These are phyloP conservation scores for Phytophthora multivora DNA, from an alignment of 352 stramenopile species.

Conservation along the genomic window DNA sequence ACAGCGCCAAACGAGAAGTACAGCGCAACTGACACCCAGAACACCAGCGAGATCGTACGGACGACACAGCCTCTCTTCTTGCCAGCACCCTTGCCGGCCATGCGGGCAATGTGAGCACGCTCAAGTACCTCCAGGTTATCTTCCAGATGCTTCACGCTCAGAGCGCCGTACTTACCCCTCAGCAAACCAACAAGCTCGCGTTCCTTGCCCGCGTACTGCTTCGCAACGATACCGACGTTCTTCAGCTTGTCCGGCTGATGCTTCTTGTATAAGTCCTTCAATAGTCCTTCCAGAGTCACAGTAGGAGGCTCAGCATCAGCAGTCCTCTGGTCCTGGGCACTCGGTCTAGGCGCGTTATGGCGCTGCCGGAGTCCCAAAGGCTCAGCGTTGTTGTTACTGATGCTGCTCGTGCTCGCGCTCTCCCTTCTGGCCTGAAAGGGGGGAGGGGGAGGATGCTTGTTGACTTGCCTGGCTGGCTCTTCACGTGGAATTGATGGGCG, in stretches of 20 bases:
- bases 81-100: slow-evolving; percentile 7
- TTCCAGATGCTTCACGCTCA: slow-evolving; percentile 77
- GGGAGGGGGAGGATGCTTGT: background rate
- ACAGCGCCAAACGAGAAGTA: slow-evolving; percentile 37
- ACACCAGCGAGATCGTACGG: slow-evolving; percentile 34
- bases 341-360: slow-evolving; percentile 16
- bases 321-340: slow-evolving; percentile 4
- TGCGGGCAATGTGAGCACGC: slow-evolving; percentile 8
- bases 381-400: background rate
- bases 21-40: slow-evolving; percentile 36
- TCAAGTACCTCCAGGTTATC: slow-evolving; percentile 58
- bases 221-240: slow-evolving; percentile 60
- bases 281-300: slow-evolving; percentile 57
- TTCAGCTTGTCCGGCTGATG: slow-evolving; percentile 79
- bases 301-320: slow-evolving; percentile 1
- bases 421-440: slow-evolving; percentile 6
- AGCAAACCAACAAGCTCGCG: slow-evolving; percentile 62
- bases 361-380: slow-evolving; percentile 32
- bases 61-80: slow-evolving; percentile 37
- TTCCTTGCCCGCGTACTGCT: slow-evolving; percentile 69
- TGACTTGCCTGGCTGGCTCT: background rate
- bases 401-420: background rate
- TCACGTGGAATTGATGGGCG: slow-evolving; percentile 9
- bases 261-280: slow-evolving; percentile 75
- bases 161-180: slow-evolving; percentile 72